Evolutionary conservation across 495 filamentous ascomycete species (phyloP).

Genomic region (Xylaria cubensis): DNA sequence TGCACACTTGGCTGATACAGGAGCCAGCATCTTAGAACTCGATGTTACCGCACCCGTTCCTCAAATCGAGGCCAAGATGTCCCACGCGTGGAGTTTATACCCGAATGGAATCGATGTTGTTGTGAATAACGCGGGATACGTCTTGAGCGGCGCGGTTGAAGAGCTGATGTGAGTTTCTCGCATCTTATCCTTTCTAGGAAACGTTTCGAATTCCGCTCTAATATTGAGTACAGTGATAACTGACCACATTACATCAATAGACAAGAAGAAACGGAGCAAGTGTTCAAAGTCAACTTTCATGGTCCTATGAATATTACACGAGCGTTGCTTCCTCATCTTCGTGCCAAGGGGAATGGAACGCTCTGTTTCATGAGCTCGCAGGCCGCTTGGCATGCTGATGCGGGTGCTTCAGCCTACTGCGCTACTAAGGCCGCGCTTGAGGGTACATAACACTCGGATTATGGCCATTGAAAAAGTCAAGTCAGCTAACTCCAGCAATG

Average conservation of each 20-base stretch:
- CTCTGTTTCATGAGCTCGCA: conserved; percentile 60
- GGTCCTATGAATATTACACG: conserved; percentile 53
- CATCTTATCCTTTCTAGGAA: conserved; percentile 27
- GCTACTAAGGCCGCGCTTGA: conserved; percentile 95
- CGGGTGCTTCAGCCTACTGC: conserved; percentile 66
- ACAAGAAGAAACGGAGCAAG: conserved; percentile 41
- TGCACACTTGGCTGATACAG: conserved; percentile 47
- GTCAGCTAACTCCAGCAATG: not conserved
- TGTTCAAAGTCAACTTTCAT: conserved; percentile 60
- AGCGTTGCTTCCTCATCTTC: conserved; percentile 53
- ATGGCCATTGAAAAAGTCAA: not conserved
- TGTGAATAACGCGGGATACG: conserved; percentile 64
- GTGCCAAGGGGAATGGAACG: conserved; percentile 52
- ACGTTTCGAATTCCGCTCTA: not conserved
- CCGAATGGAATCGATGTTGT: conserved; percentile 55
- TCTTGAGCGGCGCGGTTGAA: conserved; percentile 53
- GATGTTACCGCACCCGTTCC: conserved; percentile 52
- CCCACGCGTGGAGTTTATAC: conserved; percentile 35
- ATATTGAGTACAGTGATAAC: not conserved
- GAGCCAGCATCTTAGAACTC: conserved; percentile 49
- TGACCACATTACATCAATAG: conserved; percentile 23
- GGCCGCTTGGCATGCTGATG: conserved; percentile 53
- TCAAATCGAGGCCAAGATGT: conserved; percentile 47
- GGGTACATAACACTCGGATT: conserved; percentile 49
- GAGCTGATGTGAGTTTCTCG: conserved; percentile 45